Base-by-base conservation (phyloP, 176 grass and related monocot genomes). In the Lolium multiflorum region DNA sequence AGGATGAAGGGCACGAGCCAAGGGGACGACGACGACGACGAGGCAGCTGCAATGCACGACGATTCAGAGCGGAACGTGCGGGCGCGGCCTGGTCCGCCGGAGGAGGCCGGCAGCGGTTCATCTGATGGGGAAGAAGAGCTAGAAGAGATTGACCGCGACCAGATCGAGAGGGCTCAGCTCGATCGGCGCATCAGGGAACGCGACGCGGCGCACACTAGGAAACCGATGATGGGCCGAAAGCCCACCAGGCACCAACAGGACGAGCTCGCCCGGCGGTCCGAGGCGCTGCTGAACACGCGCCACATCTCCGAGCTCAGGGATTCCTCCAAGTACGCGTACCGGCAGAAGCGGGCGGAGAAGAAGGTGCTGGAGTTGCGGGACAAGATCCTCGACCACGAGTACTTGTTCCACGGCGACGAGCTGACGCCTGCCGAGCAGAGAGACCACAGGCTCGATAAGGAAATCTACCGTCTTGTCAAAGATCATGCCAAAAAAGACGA, bases 151-250 rank as follows among this genome's bases (percentile, higher is more conserved):
- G 48, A 85, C 44, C 79, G 79, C 0, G 88, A 90, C 31, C 83
- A 90, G 79, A 39, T 49, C 2, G 83, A 52, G 43, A 71, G 26
- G 72, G 71, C 71, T 10, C 79, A 55, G 79, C 88, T 90, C 3
- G 83, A 90, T 0, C 63, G 63, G 52, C 85, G 82, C 73, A 86
- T 90, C 54, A 74, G 44, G 62, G 79, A 52, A 7, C 88, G 62
- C 31, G 88, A 86, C 21, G 79, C 80, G 17, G 79, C 88, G 15
- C 86, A 3, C 11, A 90, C 83, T 1, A 86, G 72, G 83, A 77
- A 25, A 21, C 4, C 31, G 21, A 86, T 71, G 21, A 86, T 71
- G 79, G 62, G 24, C 4, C 72, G 54, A 31, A 86, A 86, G 31
- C 54, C 83, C 21, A 47, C 79, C 44, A 78, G 44, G 63, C 71